These are phyloP conservation scores for Sclerotinia borealis DNA, from an alignment of 2,329 filamentous ascomycete species.

Conservation along the genomic window DNA sequence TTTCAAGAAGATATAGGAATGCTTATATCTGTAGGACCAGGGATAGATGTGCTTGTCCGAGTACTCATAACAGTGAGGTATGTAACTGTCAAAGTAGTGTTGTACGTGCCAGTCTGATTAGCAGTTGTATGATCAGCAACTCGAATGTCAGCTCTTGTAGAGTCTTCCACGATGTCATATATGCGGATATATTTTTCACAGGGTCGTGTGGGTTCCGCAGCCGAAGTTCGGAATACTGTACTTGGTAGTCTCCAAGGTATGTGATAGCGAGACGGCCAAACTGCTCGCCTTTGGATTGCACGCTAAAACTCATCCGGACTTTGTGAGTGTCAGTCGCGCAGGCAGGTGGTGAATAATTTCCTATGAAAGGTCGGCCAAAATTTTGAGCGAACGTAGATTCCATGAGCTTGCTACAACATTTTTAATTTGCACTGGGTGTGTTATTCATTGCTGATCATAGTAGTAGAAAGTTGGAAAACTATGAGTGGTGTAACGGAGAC, in stretches of 20 bases:
- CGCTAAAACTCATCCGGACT: conserved; percentile 29
- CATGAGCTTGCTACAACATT: not conserved
- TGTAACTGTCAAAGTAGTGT: conserved; percentile 57
- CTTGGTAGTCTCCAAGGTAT: conserved; percentile 56
- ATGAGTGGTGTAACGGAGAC: not conserved
- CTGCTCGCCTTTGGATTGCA: conserved; percentile 50
- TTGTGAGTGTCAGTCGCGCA: not conserved
- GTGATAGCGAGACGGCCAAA: conserved; percentile 52
- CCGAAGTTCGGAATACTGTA: conserved; percentile 60
- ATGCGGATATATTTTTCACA: conserved; percentile 52
- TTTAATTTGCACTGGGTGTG: not conserved
- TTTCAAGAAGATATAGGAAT: conserved; percentile 49
- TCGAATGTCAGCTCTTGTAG: conserved; percentile 58
- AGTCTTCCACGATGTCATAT: not conserved
- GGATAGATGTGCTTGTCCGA: not conserved
- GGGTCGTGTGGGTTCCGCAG: conserved; percentile 55
- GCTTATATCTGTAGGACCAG: conserved; percentile 52
- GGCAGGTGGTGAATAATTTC: conserved; percentile 16
- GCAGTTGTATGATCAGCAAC: conserved; percentile 62
- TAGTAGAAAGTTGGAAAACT: not conserved
- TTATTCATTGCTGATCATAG: no score
- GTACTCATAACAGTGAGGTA: conserved; percentile 32
- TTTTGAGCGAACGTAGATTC: not conserved
- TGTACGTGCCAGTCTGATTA: conserved; percentile 63
- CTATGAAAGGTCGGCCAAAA: not conserved